phyloP scores from a whole-genome alignment of 2,329 filamentous ascomycete species.

The Paecilomyces formosus region DNA sequence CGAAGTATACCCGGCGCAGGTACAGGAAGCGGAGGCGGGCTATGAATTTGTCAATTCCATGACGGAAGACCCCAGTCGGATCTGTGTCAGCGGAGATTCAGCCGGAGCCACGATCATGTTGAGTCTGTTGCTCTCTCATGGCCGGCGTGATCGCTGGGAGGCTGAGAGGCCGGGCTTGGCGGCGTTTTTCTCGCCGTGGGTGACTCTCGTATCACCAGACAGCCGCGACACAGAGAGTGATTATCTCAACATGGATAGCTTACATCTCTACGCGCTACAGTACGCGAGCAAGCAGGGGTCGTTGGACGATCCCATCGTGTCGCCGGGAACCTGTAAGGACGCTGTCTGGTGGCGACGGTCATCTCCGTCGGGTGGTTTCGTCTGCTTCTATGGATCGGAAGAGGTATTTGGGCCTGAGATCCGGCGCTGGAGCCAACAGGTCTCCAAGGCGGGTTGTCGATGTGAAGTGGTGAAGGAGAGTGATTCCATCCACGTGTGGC shows the following conservation, averaged over 20 bases:
- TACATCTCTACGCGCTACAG: conserved; percentile 63
- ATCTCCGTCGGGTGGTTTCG: conserved; percentile 59
- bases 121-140: conserved; percentile 61
- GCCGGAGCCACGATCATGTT: conserved; percentile 69
- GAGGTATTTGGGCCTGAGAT: conserved; percentile 72
- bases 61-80: conserved; percentile 49
- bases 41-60: conserved; percentile 58
- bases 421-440: conserved; percentile 39
- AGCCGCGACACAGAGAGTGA: conserved; percentile 66
- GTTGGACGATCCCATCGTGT: conserved; percentile 51
- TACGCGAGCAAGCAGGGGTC: conserved; percentile 53
- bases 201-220: conserved; percentile 60
- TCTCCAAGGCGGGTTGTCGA: conserved; percentile 49
- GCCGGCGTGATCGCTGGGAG: conserved; percentile 27
- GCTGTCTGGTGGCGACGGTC: conserved; percentile 59
- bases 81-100: conserved; percentile 72
- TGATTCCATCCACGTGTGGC: conserved; percentile 72
- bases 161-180: conserved; percentile 51
- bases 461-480: conserved; percentile 47
- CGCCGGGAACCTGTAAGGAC: conserved; percentile 64
- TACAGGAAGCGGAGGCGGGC: conserved; percentile 60
- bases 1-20: conserved; percentile 62
- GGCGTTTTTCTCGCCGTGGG: conserved; percentile 73
- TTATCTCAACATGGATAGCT: conserved; percentile 60
- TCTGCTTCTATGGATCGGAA: conserved; percentile 65